Evolutionary conservation across 2,329 filamentous ascomycete genomes (phyloP).

Genomic region (Fusarium humuli): DNA sequence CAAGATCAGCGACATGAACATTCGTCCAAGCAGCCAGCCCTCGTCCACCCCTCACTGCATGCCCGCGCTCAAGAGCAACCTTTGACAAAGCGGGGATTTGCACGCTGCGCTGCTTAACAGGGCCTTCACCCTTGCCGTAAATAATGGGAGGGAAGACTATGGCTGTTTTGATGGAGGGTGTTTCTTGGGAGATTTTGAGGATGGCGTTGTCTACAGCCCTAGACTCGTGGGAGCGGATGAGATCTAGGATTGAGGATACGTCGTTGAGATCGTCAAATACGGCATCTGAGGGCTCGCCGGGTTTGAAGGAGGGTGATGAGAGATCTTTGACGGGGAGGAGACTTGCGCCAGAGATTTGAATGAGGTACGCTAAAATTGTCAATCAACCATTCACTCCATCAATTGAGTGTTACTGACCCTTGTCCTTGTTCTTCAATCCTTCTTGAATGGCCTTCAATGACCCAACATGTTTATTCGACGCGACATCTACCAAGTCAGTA

Average conservation of each 20-base stretch:
- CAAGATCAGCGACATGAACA: conserved; percentile 52
- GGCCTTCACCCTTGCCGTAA: conserved; percentile 55
- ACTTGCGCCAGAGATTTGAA: conserved; percentile 55
- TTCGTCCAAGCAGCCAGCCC: conserved; percentile 53
- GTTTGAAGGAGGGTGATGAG: conserved; percentile 45
- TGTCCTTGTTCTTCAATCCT: conserved; percentile 38
- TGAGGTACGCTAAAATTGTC: conserved; percentile 31
- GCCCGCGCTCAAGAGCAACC: conserved; percentile 49
- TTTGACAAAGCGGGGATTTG: conserved; percentile 55
- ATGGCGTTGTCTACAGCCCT: conserved; percentile 55
- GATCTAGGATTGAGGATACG: conserved; percentile 37
- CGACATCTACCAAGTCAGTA: conserved; percentile 47
- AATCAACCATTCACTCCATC: background rate
- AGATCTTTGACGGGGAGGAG: conserved; percentile 51
- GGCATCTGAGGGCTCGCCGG: conserved; percentile 46
- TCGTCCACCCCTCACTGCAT: conserved; percentile 50
- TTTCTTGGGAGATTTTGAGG: conserved; percentile 45
- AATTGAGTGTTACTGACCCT: background rate
- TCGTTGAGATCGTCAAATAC: conserved; percentile 54
- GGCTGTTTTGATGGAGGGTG: conserved; percentile 49
- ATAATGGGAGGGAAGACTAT: conserved; percentile 54
- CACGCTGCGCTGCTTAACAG: conserved; percentile 55
- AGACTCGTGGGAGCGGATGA: conserved; percentile 44
- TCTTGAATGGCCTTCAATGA: conserved; percentile 49
- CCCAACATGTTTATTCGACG: conserved; percentile 49